Conservation (phyloP, 805 yeast genomes). For the Candida insectalens region DNA sequence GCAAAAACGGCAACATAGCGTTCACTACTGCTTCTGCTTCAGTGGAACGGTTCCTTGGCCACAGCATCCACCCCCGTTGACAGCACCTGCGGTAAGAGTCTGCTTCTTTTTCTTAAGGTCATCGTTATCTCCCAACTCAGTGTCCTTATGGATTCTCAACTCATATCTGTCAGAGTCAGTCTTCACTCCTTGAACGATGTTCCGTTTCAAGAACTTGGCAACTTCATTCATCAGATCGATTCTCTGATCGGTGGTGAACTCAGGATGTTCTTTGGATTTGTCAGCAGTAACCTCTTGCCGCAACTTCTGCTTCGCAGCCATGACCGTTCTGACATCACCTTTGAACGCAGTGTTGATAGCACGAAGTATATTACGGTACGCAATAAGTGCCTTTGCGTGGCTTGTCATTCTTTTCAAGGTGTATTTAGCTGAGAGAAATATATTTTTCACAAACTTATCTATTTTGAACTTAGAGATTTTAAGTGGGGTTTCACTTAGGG, state of each 20-base stretch:
- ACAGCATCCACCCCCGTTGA: conserved; percentile 43
- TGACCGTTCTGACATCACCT: conserved; percentile 36
- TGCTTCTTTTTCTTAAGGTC: conserved; percentile 46
- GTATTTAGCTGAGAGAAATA: too few species aligned
- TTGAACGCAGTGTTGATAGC: conserved; percentile 56
- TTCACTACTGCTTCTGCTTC: conserved; percentile 17
- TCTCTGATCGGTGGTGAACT: conserved; percentile 37
- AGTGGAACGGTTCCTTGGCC: conserved; percentile 35
- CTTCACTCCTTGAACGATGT: conserved; percentile 74
- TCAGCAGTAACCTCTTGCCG: conserved; percentile 37
- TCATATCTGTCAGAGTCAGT: conserved; percentile 36
- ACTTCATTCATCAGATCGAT: conserved; percentile 57
- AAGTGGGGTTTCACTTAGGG: too few species aligned
- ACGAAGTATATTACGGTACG: conserved; percentile 58
- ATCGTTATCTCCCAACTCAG: conserved; percentile 90
- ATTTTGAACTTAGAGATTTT: too few species aligned
- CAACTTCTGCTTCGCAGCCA: conserved; percentile 53
- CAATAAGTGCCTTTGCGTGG: conserved; percentile 22
- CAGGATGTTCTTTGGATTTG: conserved; percentile 32
- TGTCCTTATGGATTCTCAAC: conserved; percentile 67
- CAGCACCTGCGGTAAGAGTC: conserved; percentile 16
- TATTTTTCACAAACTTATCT: too few species aligned
- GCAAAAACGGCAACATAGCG: too few species aligned
- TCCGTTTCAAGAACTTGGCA: conserved; percentile 55
- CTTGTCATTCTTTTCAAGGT: not conserved